Evolutionary conservation across 1,139 yeast genomes (phyloP), one percentile per base, ranked within the genome.

Genomic region (Suhomyces choctaworum): DNA sequence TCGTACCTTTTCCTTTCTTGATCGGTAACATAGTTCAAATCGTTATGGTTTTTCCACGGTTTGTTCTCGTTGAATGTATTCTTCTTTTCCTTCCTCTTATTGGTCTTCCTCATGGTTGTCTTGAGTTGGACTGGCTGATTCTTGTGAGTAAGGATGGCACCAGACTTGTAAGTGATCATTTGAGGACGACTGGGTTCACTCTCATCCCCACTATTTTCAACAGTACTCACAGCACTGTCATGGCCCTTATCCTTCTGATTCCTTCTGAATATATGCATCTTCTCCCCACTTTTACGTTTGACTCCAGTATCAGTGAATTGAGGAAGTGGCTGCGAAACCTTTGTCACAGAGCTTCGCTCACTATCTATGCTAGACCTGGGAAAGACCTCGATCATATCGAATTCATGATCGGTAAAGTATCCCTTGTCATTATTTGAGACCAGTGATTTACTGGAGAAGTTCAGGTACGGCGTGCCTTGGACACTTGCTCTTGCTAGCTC

Each of bases 21-120:
- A 19, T 82, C 89, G 0, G 84, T 73, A 9, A 89, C 71, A 34
- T 64, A 69, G 30, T 68, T 69, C 8, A 80, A 69, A 43, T 80
- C 85, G 26, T 67, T 69, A 54, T 88, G 96, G 51, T 87, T 82
- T 51, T 90, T 92, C 97, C 98, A 92, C 0, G 97, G 97, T 57
- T 90, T 89, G 45, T 86, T 88, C 49, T 86, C 96, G 54, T 92
- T 84, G 57, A 92, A 90, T 15, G 62, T 56, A 27, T 68, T 61
- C 48, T 70, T 72, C 44, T 64, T 66, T 16, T 64, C 69, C 37
- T 60, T 64, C 32, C 60, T 48, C 37, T 60, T 64, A 47, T 70
- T 73, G 31, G 73, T 71, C 45, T 78, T 78, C 34, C 95, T 67
- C 81, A 87, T 76, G 2, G 95, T 84, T 1, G 85, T 76, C 45